Percentiles rank a stretch among this genome's conserved stretches.
phyloP scores from a whole-genome alignment of 768 basidiomycete genomes.

The Collybiopsis confluens region DNA sequence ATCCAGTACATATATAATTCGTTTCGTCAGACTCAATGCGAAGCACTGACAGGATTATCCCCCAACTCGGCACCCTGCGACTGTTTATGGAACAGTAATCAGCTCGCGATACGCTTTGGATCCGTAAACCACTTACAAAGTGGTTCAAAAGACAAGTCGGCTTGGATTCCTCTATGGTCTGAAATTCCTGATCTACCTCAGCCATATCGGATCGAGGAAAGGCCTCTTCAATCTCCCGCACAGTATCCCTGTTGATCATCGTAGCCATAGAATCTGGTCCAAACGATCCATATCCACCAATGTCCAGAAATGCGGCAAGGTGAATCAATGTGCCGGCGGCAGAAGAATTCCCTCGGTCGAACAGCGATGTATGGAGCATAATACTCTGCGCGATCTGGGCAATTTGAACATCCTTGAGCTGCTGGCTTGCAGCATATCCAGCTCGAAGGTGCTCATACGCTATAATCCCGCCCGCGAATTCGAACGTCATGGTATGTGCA shows the following conservation, averaged over 20 bases:
- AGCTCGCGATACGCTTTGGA: background rate
- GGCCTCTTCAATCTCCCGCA: slow-evolving; percentile 16
- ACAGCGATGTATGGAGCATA: slow-evolving; percentile 14
- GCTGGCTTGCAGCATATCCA: background rate
- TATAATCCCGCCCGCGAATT: slow-evolving; percentile 12
- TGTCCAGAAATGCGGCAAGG: slow-evolving; percentile 13
- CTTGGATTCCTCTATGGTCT: background rate
- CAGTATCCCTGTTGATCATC: slow-evolving; percentile 12
- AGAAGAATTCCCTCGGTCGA: slow-evolving; percentile 12
- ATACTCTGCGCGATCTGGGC: slow-evolving; percentile 17
- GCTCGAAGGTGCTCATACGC: slow-evolving; percentile 13
- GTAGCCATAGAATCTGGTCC: slow-evolving; percentile 11
- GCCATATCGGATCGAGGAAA: slow-evolving; percentile 10
- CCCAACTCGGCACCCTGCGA: background rate
- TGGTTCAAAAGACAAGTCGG: background rate
- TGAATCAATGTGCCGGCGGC: slow-evolving; percentile 12
- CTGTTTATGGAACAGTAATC: no score
- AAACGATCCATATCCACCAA: slow-evolving; percentile 10
- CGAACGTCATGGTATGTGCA: slow-evolving; percentile 14
- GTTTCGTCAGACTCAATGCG: no score
- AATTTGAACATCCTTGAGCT: slow-evolving; percentile 9
- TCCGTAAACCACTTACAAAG: background rate
- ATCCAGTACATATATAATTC: no score
- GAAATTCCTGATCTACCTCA: background rate
- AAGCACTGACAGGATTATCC: no score